Conservation (phyloP, 2,329 filamentous ascomycete genomes). For the Colletotrichum melonis region DNA sequence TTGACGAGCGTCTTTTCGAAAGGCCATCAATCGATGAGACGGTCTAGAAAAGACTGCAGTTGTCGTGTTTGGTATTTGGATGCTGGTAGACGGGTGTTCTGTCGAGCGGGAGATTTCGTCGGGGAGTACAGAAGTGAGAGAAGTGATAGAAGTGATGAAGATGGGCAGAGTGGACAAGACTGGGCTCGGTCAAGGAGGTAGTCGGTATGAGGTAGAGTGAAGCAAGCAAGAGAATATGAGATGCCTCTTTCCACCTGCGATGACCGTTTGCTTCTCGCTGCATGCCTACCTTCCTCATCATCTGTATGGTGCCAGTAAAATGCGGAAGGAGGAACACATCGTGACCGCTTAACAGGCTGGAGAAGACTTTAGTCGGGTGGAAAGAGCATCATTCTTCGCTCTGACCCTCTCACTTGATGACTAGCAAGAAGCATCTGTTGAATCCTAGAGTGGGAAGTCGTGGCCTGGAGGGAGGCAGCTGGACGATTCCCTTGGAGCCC, state of each 20-base stretch:
- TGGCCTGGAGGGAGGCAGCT: not conserved
- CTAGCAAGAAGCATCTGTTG: not conserved
- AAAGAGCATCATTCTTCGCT: not conserved
- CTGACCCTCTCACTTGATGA: not conserved
- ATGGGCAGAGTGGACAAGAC: not conserved
- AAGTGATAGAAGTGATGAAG: not conserved
- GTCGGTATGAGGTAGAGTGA: not conserved
- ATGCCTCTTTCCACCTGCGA: not conserved
- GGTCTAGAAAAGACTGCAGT: not conserved
- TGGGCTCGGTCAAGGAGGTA: too few relatives aligned
- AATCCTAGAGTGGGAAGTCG: not conserved
- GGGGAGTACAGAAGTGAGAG: not conserved
- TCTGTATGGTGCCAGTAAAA: not conserved
- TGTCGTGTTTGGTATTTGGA: not conserved
- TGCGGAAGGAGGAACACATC: not conserved
- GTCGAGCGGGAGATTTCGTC: not conserved
- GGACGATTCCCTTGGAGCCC: not conserved
- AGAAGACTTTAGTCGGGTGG: not conserved
- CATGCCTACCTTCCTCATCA: not conserved
- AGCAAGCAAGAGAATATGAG: not conserved
- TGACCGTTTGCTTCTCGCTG: not conserved
- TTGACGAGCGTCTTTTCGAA: not conserved
- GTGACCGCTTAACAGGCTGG: not conserved
- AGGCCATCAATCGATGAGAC: not conserved
- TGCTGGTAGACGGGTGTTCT: not conserved